Evolutionary conservation across 2,329 filamentous ascomycete species (phyloP).

Genomic region (Fusarium buxicola): DNA sequence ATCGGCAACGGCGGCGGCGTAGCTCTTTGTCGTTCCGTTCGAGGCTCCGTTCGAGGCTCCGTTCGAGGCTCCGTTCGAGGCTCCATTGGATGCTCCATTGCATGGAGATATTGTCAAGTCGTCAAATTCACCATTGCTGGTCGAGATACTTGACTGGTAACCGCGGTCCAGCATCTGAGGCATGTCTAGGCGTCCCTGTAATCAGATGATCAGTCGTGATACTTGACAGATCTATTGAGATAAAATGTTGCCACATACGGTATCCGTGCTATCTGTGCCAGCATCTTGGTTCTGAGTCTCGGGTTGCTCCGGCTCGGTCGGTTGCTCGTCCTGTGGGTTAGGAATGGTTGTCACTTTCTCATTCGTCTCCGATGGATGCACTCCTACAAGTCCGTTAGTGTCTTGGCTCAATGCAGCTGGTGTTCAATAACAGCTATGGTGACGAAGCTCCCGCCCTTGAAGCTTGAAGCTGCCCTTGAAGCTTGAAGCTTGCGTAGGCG

Average conservation of each 20-base stretch:
- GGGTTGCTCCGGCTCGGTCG: slow-evolving; percentile 20
- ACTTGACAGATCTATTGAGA: background rate
- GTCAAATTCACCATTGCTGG: slow-evolving; percentile 36
- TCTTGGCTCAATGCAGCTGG: background rate
- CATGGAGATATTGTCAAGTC: slow-evolving; percentile 20
- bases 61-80: slow-evolving; percentile 3
- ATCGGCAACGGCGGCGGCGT: slow-evolving; percentile 22
- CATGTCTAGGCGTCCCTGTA: slow-evolving; percentile 11
- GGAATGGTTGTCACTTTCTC: slow-evolving; percentile 41
- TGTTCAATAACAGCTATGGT: background rate
- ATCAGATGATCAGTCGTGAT: slow-evolving; percentile 12
- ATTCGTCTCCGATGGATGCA: slow-evolving; percentile 18
- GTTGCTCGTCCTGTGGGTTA: slow-evolving; percentile 31
- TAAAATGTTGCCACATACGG: slow-evolving; percentile 17
- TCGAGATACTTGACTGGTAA: slow-evolving; percentile 29
- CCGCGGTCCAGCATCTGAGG: slow-evolving; percentile 25
- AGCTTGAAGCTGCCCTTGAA: background rate
- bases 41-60: slow-evolving; percentile 2
- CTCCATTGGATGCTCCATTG: slow-evolving; percentile 32
- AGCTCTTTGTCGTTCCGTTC: slow-evolving; percentile 15
- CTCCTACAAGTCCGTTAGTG: slow-evolving; percentile 28
- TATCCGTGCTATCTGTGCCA: slow-evolving; percentile 4
- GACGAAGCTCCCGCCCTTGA: background rate
- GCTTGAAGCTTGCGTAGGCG: slow-evolving; percentile 1
- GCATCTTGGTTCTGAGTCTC: slow-evolving; percentile 12